Base-by-base conservation (phyloP, 345 rosid genomes). In the Trapa bicornis region DNA sequence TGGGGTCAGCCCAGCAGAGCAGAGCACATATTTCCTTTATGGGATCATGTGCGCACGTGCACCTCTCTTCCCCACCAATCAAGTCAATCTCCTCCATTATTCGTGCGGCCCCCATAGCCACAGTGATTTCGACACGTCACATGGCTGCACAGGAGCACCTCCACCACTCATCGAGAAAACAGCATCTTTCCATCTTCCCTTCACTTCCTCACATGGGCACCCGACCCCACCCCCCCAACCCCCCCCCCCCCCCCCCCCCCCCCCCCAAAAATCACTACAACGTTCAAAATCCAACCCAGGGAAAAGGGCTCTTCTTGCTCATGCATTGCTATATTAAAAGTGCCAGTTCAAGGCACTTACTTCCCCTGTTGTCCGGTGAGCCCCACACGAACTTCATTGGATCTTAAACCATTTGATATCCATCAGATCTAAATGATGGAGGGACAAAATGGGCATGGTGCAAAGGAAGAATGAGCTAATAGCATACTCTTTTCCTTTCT, bases 1-100 rank as follows among this genome's bases (percentile, higher is more conserved):
- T 54, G 60, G 35, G 60, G 60, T 8, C 29, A 22, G 29, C n/a
- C 43, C 42, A 39, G 4, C 43, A 41, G 29, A 22, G 2, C 7
- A 1, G 43, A 41, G 1, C 43, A 5, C 60, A 0, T 2, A 6
- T 54, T 54, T n/a, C 6, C 60, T 54, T 54, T n/a, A 33, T 54
- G 60, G 60, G 60, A 54, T 54, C 60, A n/a, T n/a, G 60, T n/a
- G 60, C 60, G 60, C 60, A 54, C 60, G 60, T 54, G 60, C 60
- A 2, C 60, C 22, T 8, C n/a, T 52, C 60, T 4, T 33, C 8
- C 32, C 60, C 60, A 15, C 60, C 48, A 45, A 54, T 54, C 60
- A 54, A 16, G 8, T 54, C 22, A n/a, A 54, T 16, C 54, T 5
- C n/a, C 17, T 0, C 2, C 43, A 8, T 41, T 41, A 16, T 14